These are phyloP conservation scores for Neopestalotiopsis clavispora DNA, from an alignment of 2,329 filamentous ascomycete species.

Conservation along the genomic window DNA sequence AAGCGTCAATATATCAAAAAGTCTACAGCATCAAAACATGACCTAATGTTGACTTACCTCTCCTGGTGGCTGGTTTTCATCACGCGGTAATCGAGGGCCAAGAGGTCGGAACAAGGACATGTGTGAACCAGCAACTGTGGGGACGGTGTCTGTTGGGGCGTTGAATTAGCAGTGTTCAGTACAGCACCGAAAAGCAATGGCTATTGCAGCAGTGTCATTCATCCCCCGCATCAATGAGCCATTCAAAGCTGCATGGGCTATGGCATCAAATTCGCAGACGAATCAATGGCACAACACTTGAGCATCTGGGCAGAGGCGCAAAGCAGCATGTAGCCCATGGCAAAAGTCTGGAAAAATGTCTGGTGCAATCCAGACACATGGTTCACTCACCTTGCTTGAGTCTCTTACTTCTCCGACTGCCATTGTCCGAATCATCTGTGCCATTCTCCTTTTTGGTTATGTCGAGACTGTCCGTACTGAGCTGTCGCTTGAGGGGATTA, in stretches of 20 bases:
- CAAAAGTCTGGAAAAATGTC: neutral
- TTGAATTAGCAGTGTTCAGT: constrained; percentile 38
- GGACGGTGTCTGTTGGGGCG: constrained; percentile 60
- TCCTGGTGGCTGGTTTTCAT: constrained; percentile 50
- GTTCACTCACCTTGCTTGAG: constrained; percentile 77
- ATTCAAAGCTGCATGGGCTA: constrained; percentile 4
- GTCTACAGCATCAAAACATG: neutral
- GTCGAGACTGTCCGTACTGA: constrained; percentile 64
- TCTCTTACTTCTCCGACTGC: constrained; percentile 86
- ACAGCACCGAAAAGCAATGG: constrained; percentile 29
- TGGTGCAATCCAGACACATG: neutral
- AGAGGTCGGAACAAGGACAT: constrained; percentile 93
- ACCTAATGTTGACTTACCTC: constrained; percentile 40
- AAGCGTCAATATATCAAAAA: constrained; percentile 25
- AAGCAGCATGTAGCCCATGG: neutral
- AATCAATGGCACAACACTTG: no score
- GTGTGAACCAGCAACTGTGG: constrained; percentile 92
- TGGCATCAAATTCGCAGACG: neutral
- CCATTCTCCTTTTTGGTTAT: constrained; percentile 52
- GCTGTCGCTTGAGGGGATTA: constrained; percentile 76
- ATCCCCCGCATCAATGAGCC: neutral
- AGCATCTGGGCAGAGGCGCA: no score
- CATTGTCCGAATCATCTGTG: constrained; percentile 65
- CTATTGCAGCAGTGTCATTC: constrained; percentile 3
- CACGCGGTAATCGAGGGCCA: constrained; percentile 67